Conservation (phyloP, 768 basidiomycete genomes). For the Tephrocybe sp. region DNA sequence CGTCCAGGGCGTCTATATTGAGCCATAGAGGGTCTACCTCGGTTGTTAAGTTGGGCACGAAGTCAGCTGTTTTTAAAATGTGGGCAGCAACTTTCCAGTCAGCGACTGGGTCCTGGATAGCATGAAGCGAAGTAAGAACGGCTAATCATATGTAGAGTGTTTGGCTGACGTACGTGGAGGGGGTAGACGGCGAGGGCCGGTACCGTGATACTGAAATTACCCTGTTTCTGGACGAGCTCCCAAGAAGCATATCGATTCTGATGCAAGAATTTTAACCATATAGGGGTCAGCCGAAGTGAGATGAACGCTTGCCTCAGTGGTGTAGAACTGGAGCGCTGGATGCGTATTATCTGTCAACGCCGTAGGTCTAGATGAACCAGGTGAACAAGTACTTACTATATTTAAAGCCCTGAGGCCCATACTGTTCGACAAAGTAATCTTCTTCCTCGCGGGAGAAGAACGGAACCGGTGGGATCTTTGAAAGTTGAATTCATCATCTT, state of each 20-base stretch:
- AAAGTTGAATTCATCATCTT: too few relatives aligned
- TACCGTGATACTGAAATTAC: conserved; percentile 43
- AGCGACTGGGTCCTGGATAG: conserved; percentile 47
- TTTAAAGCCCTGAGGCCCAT: conserved; percentile 54
- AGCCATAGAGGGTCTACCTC: conserved; percentile 30
- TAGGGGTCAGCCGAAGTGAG: too few relatives aligned
- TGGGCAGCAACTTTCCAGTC: conserved; percentile 36
- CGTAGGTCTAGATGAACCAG: not conserved
- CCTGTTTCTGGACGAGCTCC: conserved; percentile 40
- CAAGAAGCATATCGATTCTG: conserved; percentile 44
- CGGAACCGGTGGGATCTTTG: conserved; percentile 64
- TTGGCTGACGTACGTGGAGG: conserved; percentile 28
- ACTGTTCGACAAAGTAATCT: conserved; percentile 70
- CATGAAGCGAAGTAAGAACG: not conserved
- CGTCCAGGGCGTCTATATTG: not conserved
- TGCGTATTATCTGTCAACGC: not conserved
- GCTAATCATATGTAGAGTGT: not conserved
- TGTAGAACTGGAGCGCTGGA: conserved; percentile 68
- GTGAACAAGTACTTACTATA: conserved; percentile 50
- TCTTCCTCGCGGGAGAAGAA: conserved; percentile 65
- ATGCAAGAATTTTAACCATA: not conserved
- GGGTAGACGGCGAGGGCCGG: conserved; percentile 45
- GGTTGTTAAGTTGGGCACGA: conserved; percentile 37
- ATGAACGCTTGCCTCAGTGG: conserved; percentile 39
- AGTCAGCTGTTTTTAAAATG: conserved; percentile 36